Conservation (phyloP, 495 filamentous ascomycete species). For the Jackrogersella multiformis region DNA sequence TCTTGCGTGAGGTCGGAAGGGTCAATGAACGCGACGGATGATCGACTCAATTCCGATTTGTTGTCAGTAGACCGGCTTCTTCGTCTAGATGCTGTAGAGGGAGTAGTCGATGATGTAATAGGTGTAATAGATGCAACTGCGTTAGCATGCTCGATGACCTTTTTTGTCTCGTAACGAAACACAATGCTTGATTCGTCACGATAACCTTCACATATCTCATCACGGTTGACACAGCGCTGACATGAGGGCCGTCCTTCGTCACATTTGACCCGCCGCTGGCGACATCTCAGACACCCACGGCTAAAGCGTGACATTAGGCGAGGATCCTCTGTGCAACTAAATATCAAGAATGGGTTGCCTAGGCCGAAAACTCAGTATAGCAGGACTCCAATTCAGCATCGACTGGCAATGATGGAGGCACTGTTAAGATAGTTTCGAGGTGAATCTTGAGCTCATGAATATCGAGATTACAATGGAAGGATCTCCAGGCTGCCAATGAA, state of each 20-base stretch:
- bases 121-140: background rate
- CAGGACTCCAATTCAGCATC: no score
- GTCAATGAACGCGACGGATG: constrained; percentile 7
- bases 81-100: background rate
- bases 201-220: constrained; percentile 47
- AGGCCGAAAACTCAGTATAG: background rate
- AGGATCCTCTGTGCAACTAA: background rate
- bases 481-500: no score
- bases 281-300: constrained; percentile 42
- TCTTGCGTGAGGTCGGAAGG: constrained; percentile 31
- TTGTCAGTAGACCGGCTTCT: constrained; percentile 20
- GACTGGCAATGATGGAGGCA: no score
- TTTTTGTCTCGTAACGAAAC: constrained; percentile 47
- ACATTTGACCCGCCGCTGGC: constrained; percentile 44
- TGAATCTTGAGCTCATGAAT: no score
- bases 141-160: constrained; percentile 29
- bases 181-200: constrained; percentile 44
- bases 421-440: no score
- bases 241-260: constrained; percentile 45
- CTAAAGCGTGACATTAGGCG: constrained; percentile 32
- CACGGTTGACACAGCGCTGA: constrained; percentile 43
- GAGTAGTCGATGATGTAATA: background rate
- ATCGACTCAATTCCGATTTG: background rate
- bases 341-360: background rate
- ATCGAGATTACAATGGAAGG: no score